These are phyloP conservation scores for Hirsutella rhossiliensis DNA, from an alignment of 2,329 filamentous ascomycete species.

Conservation along the genomic window DNA sequence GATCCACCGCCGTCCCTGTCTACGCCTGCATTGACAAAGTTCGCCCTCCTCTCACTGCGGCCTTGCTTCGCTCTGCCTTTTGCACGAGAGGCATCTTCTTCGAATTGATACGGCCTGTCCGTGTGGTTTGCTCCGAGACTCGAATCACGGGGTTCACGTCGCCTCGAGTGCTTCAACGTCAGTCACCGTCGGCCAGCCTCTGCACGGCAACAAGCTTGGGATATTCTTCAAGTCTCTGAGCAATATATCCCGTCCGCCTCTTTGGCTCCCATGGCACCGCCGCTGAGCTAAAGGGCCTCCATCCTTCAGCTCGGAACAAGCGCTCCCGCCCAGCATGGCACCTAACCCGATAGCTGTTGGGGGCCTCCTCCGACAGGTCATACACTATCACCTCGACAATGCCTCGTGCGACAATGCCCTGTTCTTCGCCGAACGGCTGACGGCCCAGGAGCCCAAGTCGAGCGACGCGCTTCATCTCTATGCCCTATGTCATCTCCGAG, in stretches of 20 bases:
- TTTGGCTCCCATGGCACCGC: constrained; percentile 2
- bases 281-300: constrained; percentile 1
- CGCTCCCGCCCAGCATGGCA: constrained; percentile 28
- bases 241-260: not conserved
- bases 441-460: constrained; percentile 71
- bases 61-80: too few species aligned
- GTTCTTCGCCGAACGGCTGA: constrained; percentile 81
- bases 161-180: too few species aligned
- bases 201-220: too few species aligned
- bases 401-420: constrained; percentile 80
- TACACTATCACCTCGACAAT: constrained; percentile 74
- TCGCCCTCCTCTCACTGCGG: too few species aligned
- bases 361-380: constrained; percentile 43
- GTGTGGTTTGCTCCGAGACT: too few species aligned
- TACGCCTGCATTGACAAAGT: not conserved
- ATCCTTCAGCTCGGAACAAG: constrained; percentile 1
- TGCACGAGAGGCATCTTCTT: too few species aligned
- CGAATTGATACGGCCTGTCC: too few species aligned
- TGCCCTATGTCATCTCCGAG: constrained; percentile 71
- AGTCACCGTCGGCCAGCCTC: too few species aligned
- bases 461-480: constrained; percentile 74
- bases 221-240: not conserved
- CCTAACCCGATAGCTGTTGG: constrained; percentile 37
- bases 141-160: too few species aligned
- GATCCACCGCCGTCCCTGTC: not conserved